phyloP scores from a whole-genome alignment of 805 yeast genomes.

The Metschnikowia vanudenii region DNA sequence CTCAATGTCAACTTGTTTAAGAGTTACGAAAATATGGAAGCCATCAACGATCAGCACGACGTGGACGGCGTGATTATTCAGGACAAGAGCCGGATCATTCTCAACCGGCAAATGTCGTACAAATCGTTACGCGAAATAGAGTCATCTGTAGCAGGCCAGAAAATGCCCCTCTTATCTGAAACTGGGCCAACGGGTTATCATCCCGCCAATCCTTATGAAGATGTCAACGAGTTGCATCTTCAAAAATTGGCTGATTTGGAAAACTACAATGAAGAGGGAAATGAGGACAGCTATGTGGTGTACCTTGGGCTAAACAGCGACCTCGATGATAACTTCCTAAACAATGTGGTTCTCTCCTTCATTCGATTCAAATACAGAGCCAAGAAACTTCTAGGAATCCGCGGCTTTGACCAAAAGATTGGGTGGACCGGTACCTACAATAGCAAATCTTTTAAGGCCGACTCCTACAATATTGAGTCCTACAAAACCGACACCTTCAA shows the following conservation, averaged over 20 bases:
- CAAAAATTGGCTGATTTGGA: conserved; percentile 14
- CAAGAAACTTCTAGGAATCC: conserved; percentile 9
- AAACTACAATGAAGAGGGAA: conserved; percentile 19
- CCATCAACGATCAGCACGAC: conserved; percentile 28
- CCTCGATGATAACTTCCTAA: conserved; percentile 21
- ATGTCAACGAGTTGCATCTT: conserved; percentile 5
- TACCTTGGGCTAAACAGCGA: conserved; percentile 23
- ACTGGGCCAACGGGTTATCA: neutral
- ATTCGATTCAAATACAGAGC: conserved; percentile 24
- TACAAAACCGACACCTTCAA: too few relatives aligned
- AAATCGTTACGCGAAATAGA: conserved; percentile 12
- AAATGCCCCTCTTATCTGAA: neutral
- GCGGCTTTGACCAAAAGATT: conserved; percentile 5
- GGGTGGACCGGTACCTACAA: too few relatives aligned
- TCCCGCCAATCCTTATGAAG: neutral
- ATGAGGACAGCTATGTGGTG: conserved; percentile 25
- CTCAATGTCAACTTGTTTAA: conserved; percentile 38
- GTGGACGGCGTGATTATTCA: conserved; percentile 25
- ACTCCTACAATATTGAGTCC: too few relatives aligned
- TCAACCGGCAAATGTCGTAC: conserved; percentile 21
- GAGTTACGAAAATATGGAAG: conserved; percentile 35
- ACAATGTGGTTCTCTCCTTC: conserved; percentile 22
- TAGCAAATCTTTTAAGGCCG: too few relatives aligned
- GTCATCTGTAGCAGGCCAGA: neutral
- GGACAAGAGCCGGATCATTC: conserved; percentile 16